Evolutionary conservation across 2,329 filamentous ascomycete species (phyloP).

Genomic region (Pseudodiploospora longispora): DNA sequence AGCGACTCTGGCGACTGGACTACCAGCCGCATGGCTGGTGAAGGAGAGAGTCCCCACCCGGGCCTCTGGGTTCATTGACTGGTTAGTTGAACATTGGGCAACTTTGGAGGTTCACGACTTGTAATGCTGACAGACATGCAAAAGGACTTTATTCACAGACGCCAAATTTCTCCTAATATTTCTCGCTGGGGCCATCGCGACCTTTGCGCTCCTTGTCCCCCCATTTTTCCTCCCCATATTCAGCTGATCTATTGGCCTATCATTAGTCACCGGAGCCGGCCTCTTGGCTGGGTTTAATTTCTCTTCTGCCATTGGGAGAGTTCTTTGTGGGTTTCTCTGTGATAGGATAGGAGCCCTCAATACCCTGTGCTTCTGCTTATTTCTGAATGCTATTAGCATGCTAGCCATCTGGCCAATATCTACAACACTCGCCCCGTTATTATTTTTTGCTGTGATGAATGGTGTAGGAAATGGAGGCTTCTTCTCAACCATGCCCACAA

Average conservation of each 20-base stretch:
- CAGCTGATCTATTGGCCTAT: constrained; percentile 41
- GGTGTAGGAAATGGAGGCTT: constrained; percentile 52
- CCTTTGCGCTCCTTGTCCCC: constrained; percentile 50
- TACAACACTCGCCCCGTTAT: constrained; percentile 40
- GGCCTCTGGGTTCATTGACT: constrained; percentile 31
- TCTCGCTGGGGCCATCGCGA: constrained; percentile 41
- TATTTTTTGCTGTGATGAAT: constrained; percentile 49
- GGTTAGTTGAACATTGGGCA: neutral
- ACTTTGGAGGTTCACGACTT: neutral
- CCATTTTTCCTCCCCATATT: constrained; percentile 52
- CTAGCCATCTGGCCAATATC: constrained; percentile 51
- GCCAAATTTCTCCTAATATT: constrained; percentile 44
- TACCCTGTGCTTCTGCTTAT: constrained; percentile 38
- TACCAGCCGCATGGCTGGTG: constrained; percentile 44
- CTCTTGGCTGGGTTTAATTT: constrained; percentile 53
- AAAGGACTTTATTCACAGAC: constrained; percentile 39
- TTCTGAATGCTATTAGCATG: constrained; percentile 46
- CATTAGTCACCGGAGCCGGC: constrained; percentile 40
- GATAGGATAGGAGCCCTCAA: constrained; percentile 47
- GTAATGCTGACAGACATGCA: neutral
- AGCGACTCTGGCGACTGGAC: constrained; percentile 39
- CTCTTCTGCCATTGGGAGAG: constrained; percentile 45
- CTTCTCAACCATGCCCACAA: constrained; percentile 53
- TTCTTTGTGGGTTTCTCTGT: constrained; percentile 42
- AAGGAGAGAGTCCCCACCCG: constrained; percentile 32